phyloP scores from a whole-genome alignment of 106 monocot species.

The Cymbidium sinense region DNA sequence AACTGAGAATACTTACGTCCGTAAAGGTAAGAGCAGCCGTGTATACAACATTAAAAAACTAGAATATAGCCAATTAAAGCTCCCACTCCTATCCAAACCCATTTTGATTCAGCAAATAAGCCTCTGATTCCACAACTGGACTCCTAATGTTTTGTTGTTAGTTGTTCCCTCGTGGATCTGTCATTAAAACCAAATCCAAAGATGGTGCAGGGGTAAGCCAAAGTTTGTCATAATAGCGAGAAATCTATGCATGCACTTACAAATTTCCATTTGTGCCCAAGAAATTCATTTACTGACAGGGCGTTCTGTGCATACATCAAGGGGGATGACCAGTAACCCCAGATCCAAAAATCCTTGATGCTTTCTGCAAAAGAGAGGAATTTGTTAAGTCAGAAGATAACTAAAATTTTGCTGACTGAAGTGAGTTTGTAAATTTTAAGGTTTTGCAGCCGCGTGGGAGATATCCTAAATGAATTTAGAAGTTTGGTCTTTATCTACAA shows the following conservation, averaged over 20 bases:
- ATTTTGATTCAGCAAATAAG: constrained; percentile 17
- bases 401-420: background rate
- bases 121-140: constrained; percentile 9
- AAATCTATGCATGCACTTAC: constrained; percentile 9
- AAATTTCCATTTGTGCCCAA: constrained; percentile 33
- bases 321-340: constrained; percentile 59
- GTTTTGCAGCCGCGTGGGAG: background rate
- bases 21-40: constrained; percentile 19
- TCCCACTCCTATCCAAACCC: constrained; percentile 33
- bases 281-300: constrained; percentile 47
- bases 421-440: background rate
- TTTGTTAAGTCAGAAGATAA: background rate
- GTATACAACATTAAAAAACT: constrained; percentile 24
- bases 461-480: background rate
- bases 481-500: background rate
- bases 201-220: background rate
- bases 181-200: background rate
- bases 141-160: constrained; percentile 11
- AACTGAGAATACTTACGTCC: constrained; percentile 16
- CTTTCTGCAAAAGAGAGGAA: constrained; percentile 21
- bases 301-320: constrained; percentile 50
- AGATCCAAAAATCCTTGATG: constrained; percentile 47
- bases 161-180: background rate
- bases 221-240: background rate
- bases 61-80: constrained; percentile 25